These are phyloP conservation scores for Candida khao-thaluensis DNA, from an alignment of 805 yeast species.

Conservation along the genomic window DNA sequence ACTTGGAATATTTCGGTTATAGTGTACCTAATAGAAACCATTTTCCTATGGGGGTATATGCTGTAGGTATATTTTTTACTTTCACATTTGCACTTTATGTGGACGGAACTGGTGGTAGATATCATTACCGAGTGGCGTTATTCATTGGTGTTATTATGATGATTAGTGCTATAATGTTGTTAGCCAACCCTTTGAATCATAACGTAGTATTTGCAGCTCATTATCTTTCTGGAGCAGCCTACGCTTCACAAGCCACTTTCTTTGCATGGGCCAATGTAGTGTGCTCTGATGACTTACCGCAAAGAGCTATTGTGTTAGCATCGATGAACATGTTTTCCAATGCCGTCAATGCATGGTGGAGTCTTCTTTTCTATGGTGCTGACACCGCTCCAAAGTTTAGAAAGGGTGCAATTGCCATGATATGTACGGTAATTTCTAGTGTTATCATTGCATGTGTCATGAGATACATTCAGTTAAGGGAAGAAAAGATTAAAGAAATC, in stretches of 20 bases:
- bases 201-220: slow-evolving; percentile 51
- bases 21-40: slow-evolving; percentile 31
- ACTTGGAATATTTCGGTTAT: slow-evolving; percentile 29
- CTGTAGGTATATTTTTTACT: slow-evolving; percentile 33
- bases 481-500: slow-evolving; percentile 16
- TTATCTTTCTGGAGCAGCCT: slow-evolving; percentile 52
- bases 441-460: slow-evolving; percentile 41
- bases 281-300: slow-evolving; percentile 58
- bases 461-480: slow-evolving; percentile 43
- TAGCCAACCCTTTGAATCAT: slow-evolving; percentile 39
- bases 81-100: slow-evolving; percentile 28
- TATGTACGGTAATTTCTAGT: slow-evolving; percentile 49
- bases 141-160: slow-evolving; percentile 43
- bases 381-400: slow-evolving; percentile 49
- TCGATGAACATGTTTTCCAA: slow-evolving; percentile 66
- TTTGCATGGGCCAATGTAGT: slow-evolving; percentile 66
- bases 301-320: slow-evolving; percentile 62
- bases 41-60: slow-evolving; percentile 40
- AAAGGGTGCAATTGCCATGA: slow-evolving; percentile 57
- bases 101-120: slow-evolving; percentile 30
- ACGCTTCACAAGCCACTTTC: slow-evolving; percentile 59
- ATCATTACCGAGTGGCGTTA: slow-evolving; percentile 53
- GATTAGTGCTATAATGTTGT: slow-evolving; percentile 47
- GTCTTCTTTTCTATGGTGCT: slow-evolving; percentile 52
- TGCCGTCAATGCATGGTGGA: slow-evolving; percentile 68